Evolutionary conservation across 306 rosid genomes (phyloP).

Genomic region (Chamaecrista fasciculata): DNA sequence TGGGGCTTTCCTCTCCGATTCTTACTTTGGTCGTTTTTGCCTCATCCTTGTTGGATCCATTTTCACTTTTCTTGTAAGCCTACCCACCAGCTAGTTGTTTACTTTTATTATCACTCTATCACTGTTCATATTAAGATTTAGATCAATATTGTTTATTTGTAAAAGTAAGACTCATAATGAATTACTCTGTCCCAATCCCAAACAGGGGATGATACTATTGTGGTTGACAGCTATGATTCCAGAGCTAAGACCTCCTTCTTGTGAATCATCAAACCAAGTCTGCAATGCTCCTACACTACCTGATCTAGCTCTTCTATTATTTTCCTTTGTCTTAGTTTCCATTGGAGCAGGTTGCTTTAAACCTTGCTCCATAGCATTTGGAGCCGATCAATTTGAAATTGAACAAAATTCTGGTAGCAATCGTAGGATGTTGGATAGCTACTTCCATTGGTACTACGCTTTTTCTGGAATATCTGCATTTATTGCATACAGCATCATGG

Average conservation of each 20-base stretch:
- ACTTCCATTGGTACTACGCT: constrained; percentile 51
- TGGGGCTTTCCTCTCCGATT: constrained; percentile 55
- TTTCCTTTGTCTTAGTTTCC: constrained; percentile 44
- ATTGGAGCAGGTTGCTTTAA: constrained; percentile 61
- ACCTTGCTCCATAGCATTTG: constrained; percentile 61
- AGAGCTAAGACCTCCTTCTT: constrained; percentile 24
- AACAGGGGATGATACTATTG: constrained; percentile 42
- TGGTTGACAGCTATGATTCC: constrained; percentile 48
- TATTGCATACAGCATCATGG: constrained; percentile 36
- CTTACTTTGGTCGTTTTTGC: constrained; percentile 48
- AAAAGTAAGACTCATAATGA: no score
- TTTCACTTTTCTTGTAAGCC: constrained; percentile 45
- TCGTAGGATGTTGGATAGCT: constrained; percentile 36
- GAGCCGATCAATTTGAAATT: constrained; percentile 46
- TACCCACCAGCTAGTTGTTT: no score
- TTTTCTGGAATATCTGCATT: constrained; percentile 31
- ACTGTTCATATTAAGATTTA: no score
- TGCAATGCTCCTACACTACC: background rate
- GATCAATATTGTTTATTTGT: no score
- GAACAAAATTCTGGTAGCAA: constrained; percentile 1
- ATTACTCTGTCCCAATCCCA: no score
- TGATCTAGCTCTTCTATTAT: constrained; percentile 21
- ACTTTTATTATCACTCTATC: no score
- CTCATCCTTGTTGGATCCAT: constrained; percentile 49
- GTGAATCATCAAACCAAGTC: background rate